These are phyloP conservation scores for Tricholoma sp. DNA, from an alignment of 768 basidiomycete genomes.

Conservation along the genomic window DNA sequence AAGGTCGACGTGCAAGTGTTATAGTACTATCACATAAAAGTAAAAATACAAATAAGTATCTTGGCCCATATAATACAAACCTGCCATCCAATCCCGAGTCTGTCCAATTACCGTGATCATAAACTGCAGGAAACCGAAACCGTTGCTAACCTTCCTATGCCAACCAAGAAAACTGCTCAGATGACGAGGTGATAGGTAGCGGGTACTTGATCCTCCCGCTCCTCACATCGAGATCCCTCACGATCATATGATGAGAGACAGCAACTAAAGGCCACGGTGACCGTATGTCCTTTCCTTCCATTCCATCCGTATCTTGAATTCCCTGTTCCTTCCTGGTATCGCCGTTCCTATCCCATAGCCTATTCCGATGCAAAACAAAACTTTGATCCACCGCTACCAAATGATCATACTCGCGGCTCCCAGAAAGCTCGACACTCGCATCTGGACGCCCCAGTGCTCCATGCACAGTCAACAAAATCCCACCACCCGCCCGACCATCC, in stretches of 20 bases:
- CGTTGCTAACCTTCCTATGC: not conserved
- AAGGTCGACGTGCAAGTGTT: too few species aligned
- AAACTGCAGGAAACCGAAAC: not conserved
- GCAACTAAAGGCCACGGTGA: conserved; percentile 23
- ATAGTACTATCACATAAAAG: too few species aligned
- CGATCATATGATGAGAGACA: conserved; percentile 22
- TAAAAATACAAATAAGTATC: too few species aligned
- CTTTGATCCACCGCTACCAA: conserved; percentile 23
- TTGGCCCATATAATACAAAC: too few species aligned
- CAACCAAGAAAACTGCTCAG: not conserved
- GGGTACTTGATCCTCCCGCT: not conserved
- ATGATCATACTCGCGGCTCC: conserved; percentile 9
- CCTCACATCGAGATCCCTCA: not conserved
- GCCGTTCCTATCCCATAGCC: not conserved
- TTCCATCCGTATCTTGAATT: not conserved
- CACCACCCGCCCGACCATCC: conserved; percentile 6
- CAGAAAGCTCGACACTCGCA: conserved; percentile 1
- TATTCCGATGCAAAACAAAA: conserved; percentile 21
- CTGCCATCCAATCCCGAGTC: not conserved
- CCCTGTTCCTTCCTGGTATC: not conserved
- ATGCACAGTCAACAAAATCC: conserved; percentile 22
- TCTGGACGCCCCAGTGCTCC: conserved; percentile 18
- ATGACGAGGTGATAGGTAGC: not conserved
- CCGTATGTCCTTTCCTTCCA: not conserved
- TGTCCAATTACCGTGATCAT: not conserved